Conservation (phyloP, 2,329 filamentous ascomycete species). For the Cercospora nicotianae region DNA sequence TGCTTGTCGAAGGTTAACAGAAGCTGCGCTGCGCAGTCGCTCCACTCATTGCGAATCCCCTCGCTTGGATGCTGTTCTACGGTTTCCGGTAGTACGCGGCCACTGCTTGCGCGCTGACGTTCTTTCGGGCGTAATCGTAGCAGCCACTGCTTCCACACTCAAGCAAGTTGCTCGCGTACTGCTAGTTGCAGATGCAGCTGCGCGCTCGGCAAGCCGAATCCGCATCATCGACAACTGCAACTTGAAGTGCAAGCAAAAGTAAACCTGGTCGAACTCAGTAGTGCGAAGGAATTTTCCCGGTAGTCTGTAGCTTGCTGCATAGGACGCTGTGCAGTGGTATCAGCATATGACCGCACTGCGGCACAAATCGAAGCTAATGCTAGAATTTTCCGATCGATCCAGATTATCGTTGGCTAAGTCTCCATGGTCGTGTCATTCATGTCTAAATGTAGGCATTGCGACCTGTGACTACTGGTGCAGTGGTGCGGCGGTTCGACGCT, state of each 20-base stretch:
- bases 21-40: background rate
- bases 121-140: background rate
- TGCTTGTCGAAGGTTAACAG: background rate
- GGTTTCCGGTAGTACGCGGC: background rate
- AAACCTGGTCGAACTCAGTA: background rate
- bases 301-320: background rate
- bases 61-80: background rate
- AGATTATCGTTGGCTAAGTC: background rate
- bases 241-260: background rate
- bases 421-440: background rate
- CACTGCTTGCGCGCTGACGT: background rate
- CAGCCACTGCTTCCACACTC: background rate
- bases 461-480: background rate
- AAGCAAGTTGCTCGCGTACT: background rate
- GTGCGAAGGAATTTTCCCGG: background rate
- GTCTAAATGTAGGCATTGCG: background rate
- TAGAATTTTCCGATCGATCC: background rate
- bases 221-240: background rate
- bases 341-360: background rate
- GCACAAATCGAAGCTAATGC: background rate
- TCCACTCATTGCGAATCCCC: background rate
- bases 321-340: background rate
- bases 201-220: background rate
- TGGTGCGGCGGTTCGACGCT: background rate
- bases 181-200: background rate